A percentile compares a stretch with the other conserved stretches of the same genome.
phyloP scores from a whole-genome alignment of 805 yeast species.

The Priceomyces medius region DNA sequence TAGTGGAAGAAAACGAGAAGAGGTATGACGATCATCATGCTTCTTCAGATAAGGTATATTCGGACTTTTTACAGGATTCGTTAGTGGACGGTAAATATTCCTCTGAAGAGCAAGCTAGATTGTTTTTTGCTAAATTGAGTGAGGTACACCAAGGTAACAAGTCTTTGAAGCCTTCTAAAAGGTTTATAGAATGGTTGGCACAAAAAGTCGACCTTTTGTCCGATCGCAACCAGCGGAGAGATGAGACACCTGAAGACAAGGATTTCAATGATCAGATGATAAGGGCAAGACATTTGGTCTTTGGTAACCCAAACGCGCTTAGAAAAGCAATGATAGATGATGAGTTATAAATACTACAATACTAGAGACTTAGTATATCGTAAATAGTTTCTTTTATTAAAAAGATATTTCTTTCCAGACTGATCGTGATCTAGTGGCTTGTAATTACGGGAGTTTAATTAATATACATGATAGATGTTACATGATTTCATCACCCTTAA shows the following conservation, averaged over 20 bases:
- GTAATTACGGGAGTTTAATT: neutral
- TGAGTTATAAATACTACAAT: constrained; percentile 14
- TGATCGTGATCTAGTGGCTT: neutral
- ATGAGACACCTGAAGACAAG: constrained; percentile 29
- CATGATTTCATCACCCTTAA: constrained; percentile 43
- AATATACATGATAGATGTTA: constrained; percentile 2
- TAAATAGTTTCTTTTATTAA: constrained; percentile 1
- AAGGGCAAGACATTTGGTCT: constrained; percentile 59
- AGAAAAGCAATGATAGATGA: constrained; percentile 61
- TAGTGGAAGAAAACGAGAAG: constrained; percentile 17
- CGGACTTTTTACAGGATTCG: constrained; percentile 35
- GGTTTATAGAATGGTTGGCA: constrained; percentile 66
- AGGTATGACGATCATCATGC: constrained; percentile 16
- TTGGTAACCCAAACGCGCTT: constrained; percentile 74
- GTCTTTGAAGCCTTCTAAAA: constrained; percentile 28
- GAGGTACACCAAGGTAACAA: constrained; percentile 31
- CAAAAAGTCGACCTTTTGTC: constrained; percentile 31
- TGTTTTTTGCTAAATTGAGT: constrained; percentile 36
- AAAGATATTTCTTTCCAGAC: neutral
- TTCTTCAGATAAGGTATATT: constrained; percentile 28
- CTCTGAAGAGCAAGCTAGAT: constrained; percentile 39
- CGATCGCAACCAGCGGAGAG: constrained; percentile 24
- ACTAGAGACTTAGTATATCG: neutral
- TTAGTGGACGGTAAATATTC: constrained; percentile 21
- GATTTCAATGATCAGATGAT: constrained; percentile 36